Evolutionary conservation across 805 yeast genomes (phyloP).

Genomic region (Monosporozyma solicola): DNA sequence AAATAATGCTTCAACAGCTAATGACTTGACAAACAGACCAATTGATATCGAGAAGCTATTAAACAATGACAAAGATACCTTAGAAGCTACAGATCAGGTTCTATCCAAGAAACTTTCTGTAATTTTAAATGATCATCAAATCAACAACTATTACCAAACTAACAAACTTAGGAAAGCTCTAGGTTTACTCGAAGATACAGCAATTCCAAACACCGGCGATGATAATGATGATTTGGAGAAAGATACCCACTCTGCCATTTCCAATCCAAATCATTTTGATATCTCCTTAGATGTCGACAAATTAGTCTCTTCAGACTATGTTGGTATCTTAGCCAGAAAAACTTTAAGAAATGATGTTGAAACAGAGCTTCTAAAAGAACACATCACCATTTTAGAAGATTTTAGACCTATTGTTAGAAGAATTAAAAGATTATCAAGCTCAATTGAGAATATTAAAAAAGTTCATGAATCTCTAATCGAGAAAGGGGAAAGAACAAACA

Average conservation of each 20-base stretch:
- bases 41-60: conserved; percentile 1
- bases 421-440: conserved; percentile 28
- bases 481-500: conserved; percentile 20
- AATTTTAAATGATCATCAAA: conserved; percentile 26
- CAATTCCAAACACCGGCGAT: not conserved
- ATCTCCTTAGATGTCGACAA: conserved; percentile 27
- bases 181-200: conserved; percentile 28
- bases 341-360: conserved; percentile 53
- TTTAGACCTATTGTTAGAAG: conserved; percentile 38
- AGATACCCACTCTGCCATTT: not conserved
- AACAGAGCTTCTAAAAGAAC: conserved; percentile 47
- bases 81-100: conserved; percentile 17
- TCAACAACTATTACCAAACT: conserved; percentile 24
- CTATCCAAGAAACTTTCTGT: conserved; percentile 31
- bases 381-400: conserved; percentile 39
- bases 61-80: conserved; percentile 2
- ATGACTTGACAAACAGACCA: not conserved
- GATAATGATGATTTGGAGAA: not conserved
- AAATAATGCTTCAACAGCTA: not conserved
- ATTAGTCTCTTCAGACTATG: conserved; percentile 37
- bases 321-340: conserved; percentile 55
- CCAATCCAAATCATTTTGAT: not conserved
- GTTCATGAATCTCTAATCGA: conserved; percentile 10
- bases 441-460: conserved; percentile 17
- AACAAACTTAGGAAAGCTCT: conserved; percentile 30